These are phyloP conservation scores for Solanum bukasovii DNA, from an alignment of 257 asterid species.

Conservation along the genomic window DNA sequence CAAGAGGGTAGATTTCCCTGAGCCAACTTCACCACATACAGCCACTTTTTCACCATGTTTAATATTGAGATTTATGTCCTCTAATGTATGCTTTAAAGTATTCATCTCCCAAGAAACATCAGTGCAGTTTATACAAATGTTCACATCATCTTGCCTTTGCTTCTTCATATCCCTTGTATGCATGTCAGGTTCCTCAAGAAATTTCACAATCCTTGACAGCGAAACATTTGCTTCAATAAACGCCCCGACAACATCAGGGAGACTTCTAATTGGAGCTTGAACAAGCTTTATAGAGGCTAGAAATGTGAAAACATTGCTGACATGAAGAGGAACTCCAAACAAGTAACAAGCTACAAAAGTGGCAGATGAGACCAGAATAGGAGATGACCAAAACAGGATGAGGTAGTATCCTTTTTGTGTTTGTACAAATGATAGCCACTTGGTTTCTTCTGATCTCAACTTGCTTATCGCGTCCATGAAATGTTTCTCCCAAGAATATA, in stretches of 20 bases:
- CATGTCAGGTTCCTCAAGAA: conserved; percentile 67
- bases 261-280: conserved; percentile 64
- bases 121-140: conserved; percentile 28
- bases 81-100: conserved; percentile 30
- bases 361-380: conserved; percentile 70
- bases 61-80: conserved; percentile 32
- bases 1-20: conserved; percentile 83
- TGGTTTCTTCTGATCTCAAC: conserved; percentile 47
- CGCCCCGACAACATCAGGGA: conserved; percentile 81
- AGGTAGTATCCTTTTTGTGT: conserved; percentile 48
- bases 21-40: conserved; percentile 92
- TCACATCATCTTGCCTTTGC: conserved; percentile 5
- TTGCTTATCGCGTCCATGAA: conserved; percentile 41
- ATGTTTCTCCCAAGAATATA: conserved; percentile 83
- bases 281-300: conserved; percentile 70
- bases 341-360: conserved; percentile 82
- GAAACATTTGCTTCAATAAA: conserved; percentile 79
- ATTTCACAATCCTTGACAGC: conserved; percentile 48
- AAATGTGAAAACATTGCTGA: conserved; percentile 78
- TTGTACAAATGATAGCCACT: conserved; percentile 65
- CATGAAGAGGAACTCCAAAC: conserved; percentile 47
- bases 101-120: conserved; percentile 66
- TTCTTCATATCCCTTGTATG: conserved; percentile 26
- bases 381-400: conserved; percentile 80
- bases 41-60: conserved; percentile 67